Evolutionary conservation across 371 early-diverging fungal species (phyloP).

Genomic region (Mortierella sp.): DNA sequence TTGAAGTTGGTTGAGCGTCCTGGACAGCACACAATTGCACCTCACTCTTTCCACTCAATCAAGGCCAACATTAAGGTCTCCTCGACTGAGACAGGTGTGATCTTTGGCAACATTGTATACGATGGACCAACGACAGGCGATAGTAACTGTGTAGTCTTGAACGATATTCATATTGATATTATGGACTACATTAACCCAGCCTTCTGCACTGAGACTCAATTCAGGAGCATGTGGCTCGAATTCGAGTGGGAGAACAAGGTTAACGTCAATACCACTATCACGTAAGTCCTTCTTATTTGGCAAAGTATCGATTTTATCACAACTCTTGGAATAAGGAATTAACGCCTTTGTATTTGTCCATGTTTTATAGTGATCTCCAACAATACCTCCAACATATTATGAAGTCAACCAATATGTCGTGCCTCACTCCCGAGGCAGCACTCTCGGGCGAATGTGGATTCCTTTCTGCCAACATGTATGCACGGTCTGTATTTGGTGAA

Average conservation of each 20-base stretch:
- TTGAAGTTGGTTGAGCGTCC: conserved; percentile 97
- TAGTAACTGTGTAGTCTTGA: conserved; percentile 90
- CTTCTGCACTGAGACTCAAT: conserved; percentile 91
- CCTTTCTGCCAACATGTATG: conserved; percentile 96
- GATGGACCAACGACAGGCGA: conserved; percentile 90
- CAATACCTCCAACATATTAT: conserved; percentile 91
- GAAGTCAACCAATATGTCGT: conserved; percentile 95
- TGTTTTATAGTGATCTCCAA: conserved; percentile 74
- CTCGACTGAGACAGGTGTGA: conserved; percentile 97
- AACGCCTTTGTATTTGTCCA: background rate
- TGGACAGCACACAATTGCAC: conserved; percentile 89
- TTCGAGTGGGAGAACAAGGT: conserved; percentile 99
- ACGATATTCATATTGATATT: conserved; percentile 97
- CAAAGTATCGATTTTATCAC: no score
- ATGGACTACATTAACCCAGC: conserved; percentile 98
- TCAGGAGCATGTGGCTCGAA: conserved; percentile 98
- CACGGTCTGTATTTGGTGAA: conserved; percentile 96
- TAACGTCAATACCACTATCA: conserved; percentile 91
- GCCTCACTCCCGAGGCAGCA: conserved; percentile 93
- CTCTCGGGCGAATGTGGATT: conserved; percentile 96
- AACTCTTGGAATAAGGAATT: background rate
- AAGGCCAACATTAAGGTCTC: conserved; percentile 98
- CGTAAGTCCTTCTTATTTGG: conserved; percentile 61
- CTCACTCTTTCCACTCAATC: conserved; percentile 93
- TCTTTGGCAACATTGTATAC: conserved; percentile 97